These are phyloP conservation scores for Aspergillus pseudoglaucus DNA, from an alignment of 2,329 filamentous ascomycete genomes.

Conservation along the genomic window DNA sequence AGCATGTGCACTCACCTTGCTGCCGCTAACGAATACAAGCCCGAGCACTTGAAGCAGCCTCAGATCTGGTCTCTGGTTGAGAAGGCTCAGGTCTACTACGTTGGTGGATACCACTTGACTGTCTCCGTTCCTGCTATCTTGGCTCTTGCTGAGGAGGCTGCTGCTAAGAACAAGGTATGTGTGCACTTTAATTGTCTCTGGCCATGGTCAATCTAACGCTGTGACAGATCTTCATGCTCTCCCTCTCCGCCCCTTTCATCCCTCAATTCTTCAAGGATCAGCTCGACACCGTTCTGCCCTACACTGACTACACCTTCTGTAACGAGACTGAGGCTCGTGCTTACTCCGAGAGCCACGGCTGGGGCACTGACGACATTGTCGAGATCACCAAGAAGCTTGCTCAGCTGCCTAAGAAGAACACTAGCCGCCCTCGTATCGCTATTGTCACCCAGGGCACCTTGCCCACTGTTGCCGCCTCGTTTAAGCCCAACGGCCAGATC, in stretches of 20 bases:
- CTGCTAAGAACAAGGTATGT: conserved; percentile 71
- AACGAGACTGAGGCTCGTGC: conserved; percentile 92
- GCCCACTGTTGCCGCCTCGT: conserved; percentile 73
- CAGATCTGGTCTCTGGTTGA: conserved; percentile 90
- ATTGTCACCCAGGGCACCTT: conserved; percentile 94
- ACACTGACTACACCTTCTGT: conserved; percentile 94
- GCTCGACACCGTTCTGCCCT: conserved; percentile 75
- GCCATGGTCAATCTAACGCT: conserved; percentile 4
- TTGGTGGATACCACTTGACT: conserved; percentile 96
- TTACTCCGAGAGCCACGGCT: conserved; percentile 75
- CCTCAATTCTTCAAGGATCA: conserved; percentile 96
- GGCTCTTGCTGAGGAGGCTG: conserved; percentile 85
- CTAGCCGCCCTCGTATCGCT: conserved; percentile 71
- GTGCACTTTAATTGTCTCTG: neutral
- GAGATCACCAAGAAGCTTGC: conserved; percentile 82
- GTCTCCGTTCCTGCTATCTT: conserved; percentile 87
- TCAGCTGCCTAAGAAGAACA: conserved; percentile 87
- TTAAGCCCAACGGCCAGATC: conserved; percentile 59
- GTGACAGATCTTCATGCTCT: conserved; percentile 66
- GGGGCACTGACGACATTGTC: conserved; percentile 69
- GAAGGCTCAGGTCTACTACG: conserved; percentile 81
- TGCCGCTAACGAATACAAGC: conserved; percentile 93
- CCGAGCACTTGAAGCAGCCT: conserved; percentile 85
- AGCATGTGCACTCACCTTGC: conserved; percentile 92
- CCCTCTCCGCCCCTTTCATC: conserved; percentile 93